phyloP scores from a whole-genome alignment of 257 asterid species.

The Pogostemon cablin region DNA sequence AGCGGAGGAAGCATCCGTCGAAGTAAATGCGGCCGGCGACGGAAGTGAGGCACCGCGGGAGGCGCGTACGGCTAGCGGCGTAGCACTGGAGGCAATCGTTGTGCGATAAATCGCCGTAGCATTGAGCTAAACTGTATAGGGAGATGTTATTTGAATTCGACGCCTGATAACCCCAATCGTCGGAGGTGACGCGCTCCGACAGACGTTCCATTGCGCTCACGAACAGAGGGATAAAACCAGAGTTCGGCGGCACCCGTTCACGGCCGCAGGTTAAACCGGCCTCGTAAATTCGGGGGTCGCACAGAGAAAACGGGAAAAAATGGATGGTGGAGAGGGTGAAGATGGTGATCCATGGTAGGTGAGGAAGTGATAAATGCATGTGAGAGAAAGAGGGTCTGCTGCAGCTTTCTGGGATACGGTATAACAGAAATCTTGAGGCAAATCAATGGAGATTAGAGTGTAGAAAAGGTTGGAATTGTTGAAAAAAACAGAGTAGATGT shows the following conservation, averaged over 20 bases:
- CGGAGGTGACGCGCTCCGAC: slow-evolving; percentile 52
- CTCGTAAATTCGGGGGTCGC: slow-evolving; percentile 73
- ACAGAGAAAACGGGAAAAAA: slow-evolving; percentile 14
- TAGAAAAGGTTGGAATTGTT: neutral
- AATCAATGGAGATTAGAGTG: neutral
- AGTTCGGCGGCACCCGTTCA: slow-evolving; percentile 37
- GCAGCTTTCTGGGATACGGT: neutral
- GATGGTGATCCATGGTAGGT: slow-evolving; percentile 39
- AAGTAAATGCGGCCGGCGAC: slow-evolving; percentile 64
- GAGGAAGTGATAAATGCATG: slow-evolving; percentile 40
- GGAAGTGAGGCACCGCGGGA: slow-evolving; percentile 76
- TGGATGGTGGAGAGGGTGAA: slow-evolving; percentile 31
- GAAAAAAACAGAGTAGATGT: neutral
- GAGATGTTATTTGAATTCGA: slow-evolving; percentile 36
- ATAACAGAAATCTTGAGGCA: neutral
- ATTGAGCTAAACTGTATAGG: slow-evolving; percentile 63
- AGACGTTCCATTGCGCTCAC: slow-evolving; percentile 59
- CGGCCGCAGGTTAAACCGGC: slow-evolving; percentile 64
- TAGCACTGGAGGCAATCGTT: slow-evolving; percentile 82
- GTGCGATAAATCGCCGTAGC: slow-evolving; percentile 60
- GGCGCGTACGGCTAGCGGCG: slow-evolving; percentile 72
- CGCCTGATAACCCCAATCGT: slow-evolving; percentile 48
- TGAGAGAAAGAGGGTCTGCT: neutral
- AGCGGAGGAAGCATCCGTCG: slow-evolving; percentile 89
- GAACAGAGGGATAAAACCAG: slow-evolving; percentile 55